These are phyloP conservation scores for Fusarium domesticum DNA, from an alignment of 2,329 filamentous ascomycete genomes.

Conservation along the genomic window DNA sequence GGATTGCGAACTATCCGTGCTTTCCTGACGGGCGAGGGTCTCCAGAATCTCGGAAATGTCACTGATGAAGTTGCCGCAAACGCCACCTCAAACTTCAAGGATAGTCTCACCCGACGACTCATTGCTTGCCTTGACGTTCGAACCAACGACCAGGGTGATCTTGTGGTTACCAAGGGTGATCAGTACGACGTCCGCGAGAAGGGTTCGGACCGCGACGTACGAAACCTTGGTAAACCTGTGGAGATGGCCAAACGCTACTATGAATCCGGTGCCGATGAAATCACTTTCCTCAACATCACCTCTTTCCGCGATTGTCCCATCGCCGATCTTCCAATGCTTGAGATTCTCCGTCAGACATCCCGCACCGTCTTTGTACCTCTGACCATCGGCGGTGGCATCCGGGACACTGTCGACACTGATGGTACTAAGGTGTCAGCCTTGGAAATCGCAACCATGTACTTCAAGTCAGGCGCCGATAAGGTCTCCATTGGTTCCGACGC, in stretches of 20 bases:
- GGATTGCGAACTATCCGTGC: conserved; percentile 80
- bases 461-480: conserved; percentile 95
- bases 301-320: conserved; percentile 94
- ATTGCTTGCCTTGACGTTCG: conserved; percentile 97
- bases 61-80: conserved; percentile 16
- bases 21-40: conserved; percentile 73
- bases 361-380: conserved; percentile 93
- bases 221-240: conserved; percentile 95
- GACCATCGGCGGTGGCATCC: conserved; percentile 92
- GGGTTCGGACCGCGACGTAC: conserved; percentile 60
- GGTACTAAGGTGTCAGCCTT: conserved; percentile 83
- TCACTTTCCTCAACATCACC: conserved; percentile 98
- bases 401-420: conserved; percentile 86
- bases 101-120: conserved; percentile 85
- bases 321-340: conserved; percentile 91
- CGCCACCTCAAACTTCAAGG: conserved; percentile 31
- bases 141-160: conserved; percentile 87
- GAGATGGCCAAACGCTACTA: conserved; percentile 94
- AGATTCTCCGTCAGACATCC: conserved; percentile 81
- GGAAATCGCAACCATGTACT: conserved; percentile 94
- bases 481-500: conserved; percentile 96
- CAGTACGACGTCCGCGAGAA: conserved; percentile 98
- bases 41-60: conserved; percentile 45
- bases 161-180: conserved; percentile 97
- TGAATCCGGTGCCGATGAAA: conserved; percentile 91